Percentiles rank a stretch among this genome's conserved stretches.
phyloP scores from a whole-genome alignment of 2,329 filamentous ascomycete genomes.

The Beauveria bassiana region DNA sequence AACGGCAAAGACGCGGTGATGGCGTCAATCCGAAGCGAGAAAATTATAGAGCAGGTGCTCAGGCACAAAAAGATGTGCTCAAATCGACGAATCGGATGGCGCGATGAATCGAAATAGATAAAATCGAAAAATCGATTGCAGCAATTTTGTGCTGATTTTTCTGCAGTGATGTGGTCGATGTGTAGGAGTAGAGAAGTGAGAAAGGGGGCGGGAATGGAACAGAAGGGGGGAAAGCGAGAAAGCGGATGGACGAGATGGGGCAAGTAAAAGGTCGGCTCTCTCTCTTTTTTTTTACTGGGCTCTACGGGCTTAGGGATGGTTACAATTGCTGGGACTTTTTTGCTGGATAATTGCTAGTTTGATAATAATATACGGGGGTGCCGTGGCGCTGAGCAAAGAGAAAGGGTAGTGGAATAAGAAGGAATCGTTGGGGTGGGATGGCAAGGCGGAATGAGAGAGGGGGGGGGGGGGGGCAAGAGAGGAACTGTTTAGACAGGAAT shows the following conservation, averaged over 20 bases:
- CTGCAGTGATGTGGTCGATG: conserved; percentile 20
- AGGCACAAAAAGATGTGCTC: conserved; percentile 28
- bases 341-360: conserved; percentile 11
- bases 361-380: conserved; percentile 10
- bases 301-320: conserved; percentile 19
- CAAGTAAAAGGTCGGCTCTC: neutral
- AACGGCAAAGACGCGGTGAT: conserved; percentile 16
- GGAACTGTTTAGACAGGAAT: conserved; percentile 1
- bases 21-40: conserved; percentile 16
- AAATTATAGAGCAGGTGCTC: conserved; percentile 22
- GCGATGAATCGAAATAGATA: conserved; percentile 33
- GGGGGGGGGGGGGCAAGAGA: neutral
- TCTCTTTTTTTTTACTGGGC: conserved; percentile 10
- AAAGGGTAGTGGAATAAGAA: neutral
- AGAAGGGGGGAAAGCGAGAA: conserved; percentile 9
- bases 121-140: conserved; percentile 24
- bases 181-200: conserved; percentile 19
- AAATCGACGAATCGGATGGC: conserved; percentile 26
- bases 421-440: conserved; percentile 1
- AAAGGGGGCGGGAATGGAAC: conserved; percentile 7
- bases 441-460: neutral
- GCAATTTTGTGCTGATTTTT: conserved; percentile 23
- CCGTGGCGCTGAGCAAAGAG: neutral
- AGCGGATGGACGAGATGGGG: conserved; percentile 10
- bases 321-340: conserved; percentile 15